phyloP scores from a whole-genome alignment of 352 stramenopile genomes.

The Pythium coloratum region DNA sequence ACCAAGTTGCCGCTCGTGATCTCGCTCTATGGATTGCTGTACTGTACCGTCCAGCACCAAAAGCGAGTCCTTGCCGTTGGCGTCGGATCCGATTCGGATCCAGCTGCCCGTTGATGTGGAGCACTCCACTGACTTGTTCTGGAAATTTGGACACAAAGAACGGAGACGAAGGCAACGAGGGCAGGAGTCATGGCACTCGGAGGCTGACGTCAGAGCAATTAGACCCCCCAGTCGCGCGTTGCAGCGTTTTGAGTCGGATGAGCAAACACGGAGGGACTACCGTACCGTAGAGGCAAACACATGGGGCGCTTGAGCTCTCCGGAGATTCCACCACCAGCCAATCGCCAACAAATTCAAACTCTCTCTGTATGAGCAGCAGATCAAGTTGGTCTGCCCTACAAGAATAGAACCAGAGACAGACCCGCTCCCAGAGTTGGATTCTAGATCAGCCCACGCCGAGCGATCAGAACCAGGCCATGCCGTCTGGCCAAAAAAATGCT shows the following conservation, averaged over 20 bases:
- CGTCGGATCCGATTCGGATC: background rate
- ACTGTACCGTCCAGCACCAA: background rate
- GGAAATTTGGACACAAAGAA: background rate
- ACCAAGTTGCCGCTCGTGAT: too few species aligned
- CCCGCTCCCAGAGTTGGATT: constrained; percentile 11
- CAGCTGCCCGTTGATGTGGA: background rate
- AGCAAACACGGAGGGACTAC: too few species aligned
- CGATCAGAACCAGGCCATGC: constrained; percentile 16
- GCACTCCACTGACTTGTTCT: background rate
- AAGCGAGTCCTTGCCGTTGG: background rate
- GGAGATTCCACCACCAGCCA: background rate
- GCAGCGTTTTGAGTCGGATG: background rate
- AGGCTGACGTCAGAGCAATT: background rate
- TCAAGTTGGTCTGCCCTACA: background rate
- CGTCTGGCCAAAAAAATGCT: background rate
- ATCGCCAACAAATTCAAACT: background rate
- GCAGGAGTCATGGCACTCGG: background rate
- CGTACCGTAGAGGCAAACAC: background rate
- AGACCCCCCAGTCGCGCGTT: background rate
- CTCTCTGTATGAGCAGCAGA: too few species aligned
- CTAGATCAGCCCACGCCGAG: constrained; percentile 16
- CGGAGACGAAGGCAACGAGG: background rate
- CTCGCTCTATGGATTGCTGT: background rate
- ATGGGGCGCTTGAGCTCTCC: background rate
- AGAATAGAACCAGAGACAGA: constrained; percentile 24